Base-by-base conservation (phyloP, 2,329 filamentous ascomycete species). In the Zasmidium cellare region DNA sequence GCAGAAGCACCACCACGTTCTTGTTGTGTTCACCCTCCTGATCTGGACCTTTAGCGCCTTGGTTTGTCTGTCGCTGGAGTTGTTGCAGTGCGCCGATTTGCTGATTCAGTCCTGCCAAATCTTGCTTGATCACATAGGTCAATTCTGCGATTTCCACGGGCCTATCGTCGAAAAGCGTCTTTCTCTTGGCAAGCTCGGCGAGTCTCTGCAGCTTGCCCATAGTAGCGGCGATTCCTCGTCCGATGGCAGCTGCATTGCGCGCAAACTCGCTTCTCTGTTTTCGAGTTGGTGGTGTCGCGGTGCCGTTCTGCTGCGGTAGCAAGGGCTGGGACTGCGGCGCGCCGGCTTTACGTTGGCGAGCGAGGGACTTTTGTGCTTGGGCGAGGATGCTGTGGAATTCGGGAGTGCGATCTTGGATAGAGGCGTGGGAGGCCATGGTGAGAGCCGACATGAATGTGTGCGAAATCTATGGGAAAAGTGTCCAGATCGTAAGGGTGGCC, bases 21-120 rank as follows among this genome's bases (percentile, higher is more conserved):
- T 96, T 96, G 80, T 96, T 96, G 79, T 99, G 96, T 72, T 97
- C 92, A 67, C 92, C 92, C 75, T 96, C 91, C 72, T 97, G 92
- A 61, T 86, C 83, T 11, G 70, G 53, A 51, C 75, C 73, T 44
- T 77, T 25, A 22, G 38, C 35, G 14, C 60, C 59, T 70, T 71
- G 24, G 76, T 18, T 90, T 88, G 74, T 92, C 88, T 58, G 90
- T 84, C 87, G 84, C 14, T 91, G 88, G 47, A 97, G 82, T 6
- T 83, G 78, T 72, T 96, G 90, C n/a, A 99, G 80, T 9, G 82
- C 81, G 47, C 89, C 89, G 67, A 97, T 97, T 71, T 96, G 90
- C 65, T 91, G 87, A 76, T 97, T 97, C 57, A 90, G 75, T 3
- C 83, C 86, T 1, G 91, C 91, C 53, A 97, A 84, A 71, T 97